Evolutionary conservation across 208 protist genomes (phyloP).

Genomic region (Leishmania guyanensis): DNA sequence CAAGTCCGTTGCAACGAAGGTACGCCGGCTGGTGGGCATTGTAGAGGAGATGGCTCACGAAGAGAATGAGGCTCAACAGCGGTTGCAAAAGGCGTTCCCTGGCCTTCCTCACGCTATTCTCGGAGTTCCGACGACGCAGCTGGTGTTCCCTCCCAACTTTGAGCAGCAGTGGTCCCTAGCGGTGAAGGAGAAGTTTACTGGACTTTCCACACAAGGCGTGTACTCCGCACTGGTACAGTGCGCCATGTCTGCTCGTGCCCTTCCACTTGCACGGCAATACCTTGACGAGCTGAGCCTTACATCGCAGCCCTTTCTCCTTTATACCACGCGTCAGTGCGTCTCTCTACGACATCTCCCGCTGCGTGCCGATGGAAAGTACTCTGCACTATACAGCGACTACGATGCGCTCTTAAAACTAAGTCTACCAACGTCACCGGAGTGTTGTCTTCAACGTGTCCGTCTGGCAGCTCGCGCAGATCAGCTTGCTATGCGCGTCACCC

Average conservation of each 20-base stretch:
- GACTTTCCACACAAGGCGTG: background rate
- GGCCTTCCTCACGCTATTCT: constrained; percentile 15
- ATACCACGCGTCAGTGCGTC: constrained; percentile 45
- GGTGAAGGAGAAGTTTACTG: constrained; percentile 2
- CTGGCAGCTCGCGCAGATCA: constrained; percentile 42
- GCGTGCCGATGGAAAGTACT: constrained; percentile 33
- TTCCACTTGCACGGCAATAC: constrained; percentile 19
- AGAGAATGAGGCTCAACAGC: constrained; percentile 6
- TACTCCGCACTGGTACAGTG: constrained; percentile 10
- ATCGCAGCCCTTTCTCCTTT: constrained; percentile 46
- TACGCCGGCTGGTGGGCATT: constrained; percentile 5
- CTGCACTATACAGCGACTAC: constrained; percentile 18
- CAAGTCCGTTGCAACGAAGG: background rate
- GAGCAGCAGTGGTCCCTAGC: constrained; percentile 10
- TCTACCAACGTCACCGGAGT: background rate
- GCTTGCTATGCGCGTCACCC: constrained; percentile 25
- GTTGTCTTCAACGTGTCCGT: constrained; percentile 24
- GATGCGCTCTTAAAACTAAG: background rate
- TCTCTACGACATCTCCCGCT: constrained; percentile 46
- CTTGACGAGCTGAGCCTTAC: constrained; percentile 34
- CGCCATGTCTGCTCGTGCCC: constrained; percentile 12
- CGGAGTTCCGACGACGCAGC: constrained; percentile 21
- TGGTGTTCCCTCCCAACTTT: constrained; percentile 14
- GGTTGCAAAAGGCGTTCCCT: constrained; percentile 6
- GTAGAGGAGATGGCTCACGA: constrained; percentile 17